phyloP scores from a whole-genome alignment of 169 alveolate genomes.

The Theileria sp. region DNA sequence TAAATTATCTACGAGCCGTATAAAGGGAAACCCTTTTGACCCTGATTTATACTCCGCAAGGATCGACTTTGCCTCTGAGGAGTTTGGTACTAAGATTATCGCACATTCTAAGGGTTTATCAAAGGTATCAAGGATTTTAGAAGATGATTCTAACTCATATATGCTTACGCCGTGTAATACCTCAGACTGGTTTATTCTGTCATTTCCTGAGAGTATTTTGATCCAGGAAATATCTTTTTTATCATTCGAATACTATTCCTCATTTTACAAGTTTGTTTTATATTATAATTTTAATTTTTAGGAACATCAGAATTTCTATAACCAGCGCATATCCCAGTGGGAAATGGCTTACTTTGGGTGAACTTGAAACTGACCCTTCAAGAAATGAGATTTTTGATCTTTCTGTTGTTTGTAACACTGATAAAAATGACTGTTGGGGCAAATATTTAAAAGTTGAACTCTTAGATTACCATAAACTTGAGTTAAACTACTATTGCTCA shows the following conservation, averaged over 20 bases:
- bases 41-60: constrained; percentile 58
- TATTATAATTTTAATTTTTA: constrained; percentile 26
- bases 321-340: constrained; percentile 77
- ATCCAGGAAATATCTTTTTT: constrained; percentile 75
- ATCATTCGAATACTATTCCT: constrained; percentile 79
- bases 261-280: constrained; percentile 65
- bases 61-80: constrained; percentile 80
- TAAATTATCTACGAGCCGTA: not conserved
- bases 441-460: constrained; percentile 74
- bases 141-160: constrained; percentile 73
- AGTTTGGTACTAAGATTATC: constrained; percentile 80
- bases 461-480: constrained; percentile 76
- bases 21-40: constrained; percentile 55
- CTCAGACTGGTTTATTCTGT: constrained; percentile 78
- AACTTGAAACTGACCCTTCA: constrained; percentile 70
- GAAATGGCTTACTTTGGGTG: constrained; percentile 77
- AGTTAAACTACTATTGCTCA: constrained; percentile 80
- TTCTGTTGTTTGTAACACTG: constrained; percentile 66
- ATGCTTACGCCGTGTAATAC: constrained; percentile 80
- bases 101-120: constrained; percentile 71
- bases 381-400: constrained; percentile 78
- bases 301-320: constrained; percentile 67
- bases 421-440: constrained; percentile 73
- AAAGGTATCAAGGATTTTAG: constrained; percentile 66
- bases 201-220: constrained; percentile 77